Conservation (phyloP, 2,329 filamentous ascomycete genomes). For the Alternaria arbusti region DNA sequence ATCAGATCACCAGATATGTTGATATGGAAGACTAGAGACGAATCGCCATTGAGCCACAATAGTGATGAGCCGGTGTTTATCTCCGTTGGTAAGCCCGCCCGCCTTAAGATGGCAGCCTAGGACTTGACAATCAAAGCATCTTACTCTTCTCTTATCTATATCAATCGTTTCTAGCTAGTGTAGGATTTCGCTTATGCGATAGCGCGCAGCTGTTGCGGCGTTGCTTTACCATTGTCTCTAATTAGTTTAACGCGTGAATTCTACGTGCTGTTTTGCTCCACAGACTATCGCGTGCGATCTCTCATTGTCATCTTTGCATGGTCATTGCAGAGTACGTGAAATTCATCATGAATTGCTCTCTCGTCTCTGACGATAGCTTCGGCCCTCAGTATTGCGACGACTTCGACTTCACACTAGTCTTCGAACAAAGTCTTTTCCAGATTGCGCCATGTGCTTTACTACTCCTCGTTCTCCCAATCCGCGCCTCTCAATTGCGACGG, state of each 20-base stretch:
- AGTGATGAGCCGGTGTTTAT: neutral
- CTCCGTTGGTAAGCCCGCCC: neutral
- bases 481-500: neutral
- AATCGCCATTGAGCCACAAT: neutral
- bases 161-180: neutral
- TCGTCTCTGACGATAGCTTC: neutral
- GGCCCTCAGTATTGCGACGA: neutral
- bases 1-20: neutral
- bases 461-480: neutral
- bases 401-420: neutral
- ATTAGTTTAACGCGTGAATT: neutral
- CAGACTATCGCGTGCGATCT: neutral
- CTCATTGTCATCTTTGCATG: neutral
- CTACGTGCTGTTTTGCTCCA: neutral
- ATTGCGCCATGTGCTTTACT: neutral
- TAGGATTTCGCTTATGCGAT: neutral
- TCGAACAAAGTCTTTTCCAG: neutral
- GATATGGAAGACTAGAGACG: neutral
- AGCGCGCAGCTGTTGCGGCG: neutral
- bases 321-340: neutral
- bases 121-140: neutral
- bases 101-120: neutral
- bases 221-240: neutral
- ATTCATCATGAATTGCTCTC: neutral
- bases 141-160: neutral